Evolutionary conservation across 352 stramenopile genomes (phyloP), one percentile per base, ranked within the genome.

Genomic region (Phytophthora colocasiae): DNA sequence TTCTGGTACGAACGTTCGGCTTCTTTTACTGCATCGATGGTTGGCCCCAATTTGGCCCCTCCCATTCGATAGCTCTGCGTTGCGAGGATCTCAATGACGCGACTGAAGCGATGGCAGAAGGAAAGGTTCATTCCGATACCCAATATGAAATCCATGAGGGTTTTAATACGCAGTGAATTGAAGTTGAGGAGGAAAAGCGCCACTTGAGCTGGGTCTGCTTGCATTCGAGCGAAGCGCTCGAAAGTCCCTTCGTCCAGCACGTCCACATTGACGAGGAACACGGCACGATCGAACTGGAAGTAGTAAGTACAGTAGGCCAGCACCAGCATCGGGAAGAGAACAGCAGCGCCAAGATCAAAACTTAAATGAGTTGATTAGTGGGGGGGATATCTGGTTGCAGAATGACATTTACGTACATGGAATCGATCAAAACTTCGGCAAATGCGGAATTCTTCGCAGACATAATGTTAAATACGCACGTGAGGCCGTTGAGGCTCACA

Each of bases 41-140:
- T 50, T 24, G 44, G 38, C 2, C 38, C 38, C 6, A 58, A 47
- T 9, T 58, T 63, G 0, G 29, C 45, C 4, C 39, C 34, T 10
- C 14, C 27, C 38, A 54, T 39, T 26, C 39, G 46, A 55, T 53
- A 45, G 6, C 46, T 46, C n/a, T 22, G 22, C 3, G 34, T 48
- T 22, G 53, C 56, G 6, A 73, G 38, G 4, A 64, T 63, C 4
- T 75, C 54, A 1, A 74, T 12, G 10, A 77, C 50, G 6, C 59
- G 65, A 49, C 63, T 66, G 47, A 80, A 71, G 19, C 73, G 70
- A 29, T 75, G 50, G 40, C 65, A 80, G 31, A 84, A 78, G 5
- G 66, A 71, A 5, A 74, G 2, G 24, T 72, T 80, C 56, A 73
- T 74, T 31, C 69, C 61, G 38, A 80, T 73, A 0, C 63, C 58